Base-by-base conservation (phyloP, 306 rosid genomes). In the Boehmeria nivea region DNA sequence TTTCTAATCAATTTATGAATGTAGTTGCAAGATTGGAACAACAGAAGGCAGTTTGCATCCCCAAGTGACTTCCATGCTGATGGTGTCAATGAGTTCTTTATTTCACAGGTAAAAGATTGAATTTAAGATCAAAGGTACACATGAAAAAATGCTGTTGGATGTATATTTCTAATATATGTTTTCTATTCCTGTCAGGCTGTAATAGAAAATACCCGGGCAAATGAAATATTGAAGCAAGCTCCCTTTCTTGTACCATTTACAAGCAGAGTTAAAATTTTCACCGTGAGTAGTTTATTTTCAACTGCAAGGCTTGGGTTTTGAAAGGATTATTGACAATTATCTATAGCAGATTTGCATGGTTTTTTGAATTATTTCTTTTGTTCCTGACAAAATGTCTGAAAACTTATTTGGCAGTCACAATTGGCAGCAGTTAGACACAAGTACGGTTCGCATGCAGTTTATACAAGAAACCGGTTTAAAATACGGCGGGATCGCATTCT, bases 21-120 rank as follows among this genome's bases (percentile, higher is more conserved):
- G 36, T 53, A 91, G 99, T 81, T 91, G 80, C 99, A 91, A 91
- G 96, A 87, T 75, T 91, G 99, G 99, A 91, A 91, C 79, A 91
- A 85, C 57, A 78, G 99, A 68, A 84, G 84, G 22, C 81, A 91
- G 65, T 91, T 91, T 76, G 81, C 93, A 51, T 73, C 86, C 52
- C 93, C 94, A 37, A 73, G 74, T 63, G 96, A 87, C 66, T 87
- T 87, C 65, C 96, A 91, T 75, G 95, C 96, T 63, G 99, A 87
- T 58, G 96, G 95, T 36, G 99, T 87, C 76, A 91, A 91, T 67
- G 99, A 91, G 43, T 91, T 68, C 74, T 91, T 91, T 73, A 87
- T 81, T 81, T 81, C 99, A 23, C 99, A 91, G 99, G 99, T 91
- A 81, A 67, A 69, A 21, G 54, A 65, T 56, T 37, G 25, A 53